phyloP scores from a whole-genome alignment of 108 stramenopile species.

The Phaeodactylum tricornutum region DNA sequence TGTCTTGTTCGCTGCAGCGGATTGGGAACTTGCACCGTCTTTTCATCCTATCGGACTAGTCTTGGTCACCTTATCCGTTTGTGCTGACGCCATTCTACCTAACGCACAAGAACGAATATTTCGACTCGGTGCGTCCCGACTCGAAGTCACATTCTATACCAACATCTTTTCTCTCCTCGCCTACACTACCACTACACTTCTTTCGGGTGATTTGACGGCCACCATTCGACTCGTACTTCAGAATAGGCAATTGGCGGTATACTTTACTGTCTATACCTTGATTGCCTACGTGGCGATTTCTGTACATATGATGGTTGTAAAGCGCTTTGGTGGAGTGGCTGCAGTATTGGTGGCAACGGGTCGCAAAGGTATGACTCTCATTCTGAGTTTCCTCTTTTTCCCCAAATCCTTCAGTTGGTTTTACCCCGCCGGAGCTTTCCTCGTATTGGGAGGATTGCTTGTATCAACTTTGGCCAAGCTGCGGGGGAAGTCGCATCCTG shows the following conservation, averaged over 20 bases:
- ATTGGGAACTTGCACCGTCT: slow-evolving; percentile 74
- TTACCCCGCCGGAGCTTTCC: slow-evolving; percentile 75
- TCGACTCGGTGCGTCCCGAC: slow-evolving; percentile 48
- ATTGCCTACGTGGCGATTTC: slow-evolving; percentile 90
- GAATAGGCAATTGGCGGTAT: slow-evolving; percentile 27
- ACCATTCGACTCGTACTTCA: slow-evolving; percentile 46
- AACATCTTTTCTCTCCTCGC: slow-evolving; percentile 83
- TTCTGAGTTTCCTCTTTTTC: slow-evolving; percentile 80
- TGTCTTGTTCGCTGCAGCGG: slow-evolving; percentile 86
- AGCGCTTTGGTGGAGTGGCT: slow-evolving; percentile 88
- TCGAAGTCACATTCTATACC: slow-evolving; percentile 89
- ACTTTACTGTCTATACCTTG: slow-evolving; percentile 73
- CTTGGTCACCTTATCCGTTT: slow-evolving; percentile 79
- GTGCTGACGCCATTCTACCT: slow-evolving; percentile 88
- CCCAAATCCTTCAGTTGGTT: slow-evolving; percentile 85
- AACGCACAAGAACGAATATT: slow-evolving; percentile 92
- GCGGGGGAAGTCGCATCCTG: too few species aligned
- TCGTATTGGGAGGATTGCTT: slow-evolving; percentile 87
- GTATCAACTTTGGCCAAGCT: slow-evolving; percentile 60
- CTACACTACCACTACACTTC: slow-evolving; percentile 69
- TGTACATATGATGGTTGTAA: slow-evolving; percentile 84
- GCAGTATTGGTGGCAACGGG: slow-evolving; percentile 87
- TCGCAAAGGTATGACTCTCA: slow-evolving; percentile 88
- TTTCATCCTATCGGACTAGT: slow-evolving; percentile 84
- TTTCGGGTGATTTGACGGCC: slow-evolving; percentile 82